Evolutionary conservation across 192 early-diverging fungal genomes (phyloP).

Genomic region (Podila epicladia): DNA sequence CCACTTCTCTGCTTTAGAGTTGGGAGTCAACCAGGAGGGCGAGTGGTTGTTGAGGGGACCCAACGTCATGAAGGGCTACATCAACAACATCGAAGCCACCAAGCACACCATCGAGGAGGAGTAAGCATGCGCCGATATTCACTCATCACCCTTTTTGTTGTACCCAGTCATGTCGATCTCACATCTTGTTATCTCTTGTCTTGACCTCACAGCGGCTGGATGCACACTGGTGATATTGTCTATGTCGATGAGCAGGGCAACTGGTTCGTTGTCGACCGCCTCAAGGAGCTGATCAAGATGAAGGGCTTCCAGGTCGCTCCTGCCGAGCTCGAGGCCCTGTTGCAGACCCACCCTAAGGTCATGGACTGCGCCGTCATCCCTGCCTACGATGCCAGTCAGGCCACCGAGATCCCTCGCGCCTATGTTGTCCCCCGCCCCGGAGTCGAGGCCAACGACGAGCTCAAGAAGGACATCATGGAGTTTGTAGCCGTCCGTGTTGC

Average conservation of each 20-base stretch:
- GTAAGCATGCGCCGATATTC: background rate
- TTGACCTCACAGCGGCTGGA: constrained; percentile 43
- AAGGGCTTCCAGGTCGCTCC: constrained; percentile 81
- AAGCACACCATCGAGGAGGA: constrained; percentile 49
- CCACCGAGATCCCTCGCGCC: constrained; percentile 81
- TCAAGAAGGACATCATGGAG: constrained; percentile 56
- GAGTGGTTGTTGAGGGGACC: constrained; percentile 59
- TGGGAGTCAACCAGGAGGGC: constrained; percentile 57
- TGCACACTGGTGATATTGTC: constrained; percentile 71
- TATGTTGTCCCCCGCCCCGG: constrained; percentile 75
- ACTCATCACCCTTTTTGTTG: background rate
- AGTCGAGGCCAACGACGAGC: constrained; percentile 37
- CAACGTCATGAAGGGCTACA: constrained; percentile 63
- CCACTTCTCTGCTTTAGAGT: constrained; percentile 20
- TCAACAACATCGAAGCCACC: constrained; percentile 58
- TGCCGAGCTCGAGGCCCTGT: constrained; percentile 75
- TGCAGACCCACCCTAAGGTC: constrained; percentile 64
- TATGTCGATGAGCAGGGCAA: constrained; percentile 61
- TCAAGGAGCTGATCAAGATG: constrained; percentile 87
- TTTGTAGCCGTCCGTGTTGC: constrained; percentile 73
- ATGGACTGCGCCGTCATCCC: constrained; percentile 59
- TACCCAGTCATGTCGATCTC: background rate
- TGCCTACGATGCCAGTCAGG: constrained; percentile 53
- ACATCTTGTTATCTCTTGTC: background rate
- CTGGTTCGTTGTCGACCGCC: constrained; percentile 75